Conservation (phyloP, 305 asterid genomes). For the Fraxinus platypoda region DNA sequence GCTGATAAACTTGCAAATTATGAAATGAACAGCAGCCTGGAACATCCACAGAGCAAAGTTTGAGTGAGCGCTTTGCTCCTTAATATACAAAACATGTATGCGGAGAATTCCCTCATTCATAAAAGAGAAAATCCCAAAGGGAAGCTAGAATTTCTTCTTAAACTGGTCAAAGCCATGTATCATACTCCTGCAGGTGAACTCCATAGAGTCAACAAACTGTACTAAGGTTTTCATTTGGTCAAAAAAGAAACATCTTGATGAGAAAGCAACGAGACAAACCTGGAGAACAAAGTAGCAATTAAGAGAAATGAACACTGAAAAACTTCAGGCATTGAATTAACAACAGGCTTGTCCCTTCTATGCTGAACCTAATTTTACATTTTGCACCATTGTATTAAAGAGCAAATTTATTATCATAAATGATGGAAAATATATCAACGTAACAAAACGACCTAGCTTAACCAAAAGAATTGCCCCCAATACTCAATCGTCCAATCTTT, state of each 20-base stretch:
- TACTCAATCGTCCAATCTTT: constrained; percentile 2
- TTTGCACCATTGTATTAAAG: constrained; percentile 51
- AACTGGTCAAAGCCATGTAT: constrained; percentile 51
- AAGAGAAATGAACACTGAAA: constrained; percentile 58
- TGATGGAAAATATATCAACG: constrained; percentile 24
- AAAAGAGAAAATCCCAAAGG: constrained; percentile 44
- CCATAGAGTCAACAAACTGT: constrained; percentile 55
- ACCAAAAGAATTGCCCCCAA: constrained; percentile 11
- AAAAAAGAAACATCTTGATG: constrained; percentile 45
- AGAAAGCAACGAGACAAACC: constrained; percentile 59
- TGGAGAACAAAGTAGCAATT: constrained; percentile 55
- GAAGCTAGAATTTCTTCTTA: constrained; percentile 49
- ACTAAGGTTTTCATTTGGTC: constrained; percentile 40
- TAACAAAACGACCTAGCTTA: constrained; percentile 24
- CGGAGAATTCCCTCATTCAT: constrained; percentile 37
- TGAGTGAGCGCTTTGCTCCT: constrained; percentile 36
- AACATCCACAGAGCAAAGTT: constrained; percentile 37
- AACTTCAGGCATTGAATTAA: constrained; percentile 63
- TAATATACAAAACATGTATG: constrained; percentile 33
- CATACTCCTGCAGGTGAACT: constrained; percentile 65
- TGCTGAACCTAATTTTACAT: constrained; percentile 62
- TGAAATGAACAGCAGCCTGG: constrained; percentile 33
- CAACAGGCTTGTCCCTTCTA: constrained; percentile 60
- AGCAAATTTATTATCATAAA: constrained; percentile 36
- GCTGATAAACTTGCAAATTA: constrained; percentile 26